Base-by-base conservation (phyloP, 768 basidiomycete genomes). In the Trichaptum fuscoviolaceum region DNA sequence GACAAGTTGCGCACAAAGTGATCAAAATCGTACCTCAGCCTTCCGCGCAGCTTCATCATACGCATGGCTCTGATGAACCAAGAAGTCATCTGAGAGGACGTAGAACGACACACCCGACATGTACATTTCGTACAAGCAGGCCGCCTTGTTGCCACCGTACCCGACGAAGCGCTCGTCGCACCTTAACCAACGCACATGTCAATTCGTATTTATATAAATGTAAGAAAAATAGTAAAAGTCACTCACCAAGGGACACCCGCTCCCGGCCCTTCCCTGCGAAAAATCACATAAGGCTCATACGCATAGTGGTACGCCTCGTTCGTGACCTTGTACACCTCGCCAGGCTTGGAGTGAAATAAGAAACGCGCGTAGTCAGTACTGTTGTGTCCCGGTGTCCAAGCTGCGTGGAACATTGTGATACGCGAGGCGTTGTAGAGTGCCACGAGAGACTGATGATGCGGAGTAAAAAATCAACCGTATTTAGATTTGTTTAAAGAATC, bases 131-230 rank as follows among this genome's bases (percentile, higher is more conserved):
- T 90, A 95, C 42, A 95, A 81, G 73, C 94, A 95, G 10, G 95
- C 93, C 1, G 94, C 94, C 75, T 96, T 96, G 80, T 96, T 96
- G 1, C 88, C 92, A 4, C 94, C 94, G 74, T 95, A 95, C 1
- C 94, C 94, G 60, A 94, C 83, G 72, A 96, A 96, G 35, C 93
- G 85, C 74, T 95, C 93, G 71, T 95, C 93, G 71, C 93, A 95
- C 92, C 92, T 93, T 67, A 3, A 52, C 2, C 15, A 52, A 12
- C 12, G 10, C 15, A 52, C 12, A 20, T 6, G 3, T 12, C 20
- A 52, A 52, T 52, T 17, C n/a, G n/a, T n/a, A n/a, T n/a, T n/a
- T n/a, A n/a, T n/a, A 60, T 30, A 20, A 52, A 23, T 62, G n/a
- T 58, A 62, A 67, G 8, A 64, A 35, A 2, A 17, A 15, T 34